phyloP scores from a whole-genome alignment of 129 eudicot genomes.

The Scalesia atractyloides region DNA sequence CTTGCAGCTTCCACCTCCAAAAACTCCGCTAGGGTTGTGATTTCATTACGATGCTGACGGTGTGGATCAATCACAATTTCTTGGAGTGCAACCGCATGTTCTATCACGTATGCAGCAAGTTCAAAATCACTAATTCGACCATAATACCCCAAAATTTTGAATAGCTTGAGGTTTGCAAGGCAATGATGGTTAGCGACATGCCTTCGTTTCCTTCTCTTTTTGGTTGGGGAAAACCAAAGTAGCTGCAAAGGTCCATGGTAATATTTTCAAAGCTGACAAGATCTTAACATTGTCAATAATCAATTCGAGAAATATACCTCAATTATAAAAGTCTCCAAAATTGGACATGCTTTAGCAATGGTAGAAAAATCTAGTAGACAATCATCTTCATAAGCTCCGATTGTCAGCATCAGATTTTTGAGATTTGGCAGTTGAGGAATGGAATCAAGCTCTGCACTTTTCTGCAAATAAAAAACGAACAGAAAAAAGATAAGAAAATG shows the following conservation, averaged over 20 bases:
- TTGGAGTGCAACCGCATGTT: constrained; percentile 5
- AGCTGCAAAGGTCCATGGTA: too few species aligned
- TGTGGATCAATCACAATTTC: constrained; percentile 21
- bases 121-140: constrained; percentile 24
- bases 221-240: background rate
- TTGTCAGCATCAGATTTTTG: constrained; percentile 36
- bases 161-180: background rate
- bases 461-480: too few species aligned
- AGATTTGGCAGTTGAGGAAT: constrained; percentile 42
- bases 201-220: background rate
- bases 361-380: constrained; percentile 35
- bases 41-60: background rate
- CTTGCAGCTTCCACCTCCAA: too few species aligned
- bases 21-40: too few species aligned
- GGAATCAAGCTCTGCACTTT: too few species aligned
- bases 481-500: too few species aligned
- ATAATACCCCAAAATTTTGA: constrained; percentile 21
- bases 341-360: constrained; percentile 37
- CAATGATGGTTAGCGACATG: background rate
- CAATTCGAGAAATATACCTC: constrained; percentile 27
- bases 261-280: too few species aligned
- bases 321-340: constrained; percentile 40
- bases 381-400: constrained; percentile 41
- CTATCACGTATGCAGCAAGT: background rate
- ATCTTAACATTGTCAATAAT: background rate